Evolutionary conservation across 2,329 filamentous ascomycete species (phyloP), one percentile per base, ranked within the genome.

Genomic region (Penicillium hesseltinei): DNA sequence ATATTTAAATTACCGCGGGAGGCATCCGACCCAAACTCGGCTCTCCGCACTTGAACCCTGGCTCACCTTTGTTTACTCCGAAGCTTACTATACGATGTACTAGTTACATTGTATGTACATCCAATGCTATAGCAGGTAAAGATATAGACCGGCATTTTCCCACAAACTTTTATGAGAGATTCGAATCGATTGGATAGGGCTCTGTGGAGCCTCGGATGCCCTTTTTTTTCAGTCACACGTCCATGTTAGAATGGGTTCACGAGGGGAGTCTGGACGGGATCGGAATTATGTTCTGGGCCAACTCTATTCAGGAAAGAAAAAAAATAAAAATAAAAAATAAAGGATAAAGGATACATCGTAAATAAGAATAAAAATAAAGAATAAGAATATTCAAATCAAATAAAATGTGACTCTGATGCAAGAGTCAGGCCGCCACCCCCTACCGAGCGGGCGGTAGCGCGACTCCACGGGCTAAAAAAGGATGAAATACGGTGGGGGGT

Each of bases 371-470:
- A 19, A 53, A 54, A 47, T 44, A 33, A 45, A 47, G 46, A 25
- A 48, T 58, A 54, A 47, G 46, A 25, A 43, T 58, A 54, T 48
- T 47, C 35, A 54, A 49, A 42, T 44, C 23, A 56, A 51, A 38
- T 48, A 51, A 51, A 56, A 51, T 56, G 53, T 56, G 53, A 56
- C 39, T 25, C 50, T 45, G 50, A 48, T 58, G 53, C 51, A 57
- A 48, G 36, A 29, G 40, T 51, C 31, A 64, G 61, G 60, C 66
- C 67, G 69, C 69, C 69, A 71, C 69, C 69, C 69, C 69, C 69
- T 71, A 66, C 62, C 64, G 62, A 60, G 60, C 62, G 60, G 58
- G 59, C 58, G 63, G 61, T 64, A 69, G 62, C 61, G 66, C 57
- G 56, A 61, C 58, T 63, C 53, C 58, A 62, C 54, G 58, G 58